Conservation (phyloP, 1,139 yeast genomes). For the Candida sanyaensis region DNA sequence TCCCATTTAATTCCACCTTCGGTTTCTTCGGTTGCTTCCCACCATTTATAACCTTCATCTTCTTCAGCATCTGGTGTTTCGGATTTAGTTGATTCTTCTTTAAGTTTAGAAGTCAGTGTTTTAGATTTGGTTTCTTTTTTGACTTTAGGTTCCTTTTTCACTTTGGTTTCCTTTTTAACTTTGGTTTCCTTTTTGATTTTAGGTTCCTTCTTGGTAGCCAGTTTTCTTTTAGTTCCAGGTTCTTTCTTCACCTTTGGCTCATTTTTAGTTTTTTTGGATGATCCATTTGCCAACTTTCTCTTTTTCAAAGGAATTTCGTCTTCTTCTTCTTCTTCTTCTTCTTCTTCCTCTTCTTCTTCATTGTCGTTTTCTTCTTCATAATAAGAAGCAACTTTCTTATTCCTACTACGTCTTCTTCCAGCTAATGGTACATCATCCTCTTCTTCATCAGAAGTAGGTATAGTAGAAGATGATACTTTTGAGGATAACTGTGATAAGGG, state of each 20-base stretch:
- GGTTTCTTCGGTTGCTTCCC: constrained; percentile 68
- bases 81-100: constrained; percentile 10
- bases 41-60: constrained; percentile 73
- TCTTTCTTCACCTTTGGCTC: constrained; percentile 2
- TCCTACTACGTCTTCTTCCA: constrained; percentile 7
- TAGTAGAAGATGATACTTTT: constrained; percentile 7
- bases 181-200: constrained; percentile 1
- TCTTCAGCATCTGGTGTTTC: constrained; percentile 25
- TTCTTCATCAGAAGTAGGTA: constrained; percentile 12
- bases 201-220: constrained; percentile 4
- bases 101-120: constrained; percentile 4
- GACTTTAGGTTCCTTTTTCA: constrained; percentile 6
- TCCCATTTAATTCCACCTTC: constrained; percentile 83
- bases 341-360: constrained; percentile 1
- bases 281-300: constrained; percentile 7
- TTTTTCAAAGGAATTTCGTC: constrained; percentile 6
- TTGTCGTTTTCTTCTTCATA: constrained; percentile 2
- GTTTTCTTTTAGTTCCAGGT: constrained; percentile 5
- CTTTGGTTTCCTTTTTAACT: not conserved
- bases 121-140: constrained; percentile 7
- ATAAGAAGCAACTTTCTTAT: constrained; percentile 4
- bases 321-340: constrained; percentile 3
- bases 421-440: constrained; percentile 15
- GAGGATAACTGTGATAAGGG: constrained; percentile 12
- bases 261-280: constrained; percentile 5